Base-by-base conservation (phyloP, 257 asterid species). In the Capsicum pubescens region DNA sequence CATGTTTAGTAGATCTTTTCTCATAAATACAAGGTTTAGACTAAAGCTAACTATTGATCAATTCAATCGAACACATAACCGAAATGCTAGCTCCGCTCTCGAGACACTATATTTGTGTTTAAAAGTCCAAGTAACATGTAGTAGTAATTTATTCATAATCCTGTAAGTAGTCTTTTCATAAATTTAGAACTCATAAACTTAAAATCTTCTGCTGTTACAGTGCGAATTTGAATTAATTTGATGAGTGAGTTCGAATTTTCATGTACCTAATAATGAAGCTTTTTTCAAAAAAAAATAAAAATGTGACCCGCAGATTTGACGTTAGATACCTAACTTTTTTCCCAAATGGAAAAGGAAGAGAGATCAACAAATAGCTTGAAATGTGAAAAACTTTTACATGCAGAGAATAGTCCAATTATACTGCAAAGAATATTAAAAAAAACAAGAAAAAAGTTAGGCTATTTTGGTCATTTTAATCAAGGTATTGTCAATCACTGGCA, bases 401-500 rank as follows among this genome's bases (percentile, higher is more conserved):
- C 76, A 68, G 52, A 36, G 76, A 14, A 44, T 68, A 35, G 76
- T 68, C 52, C 48, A 16, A 60, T 48, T 55, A 35, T 10, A 14
- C 57, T 35, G 48, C 44, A 81, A 66, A 44, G 48, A 44, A 44
- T 44, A 44, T 3, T 8, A 78, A 84, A 48, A 82, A 80, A 50
- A 82, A 32, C n/a, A 66, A 13, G n/a, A 32, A 68, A 32, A 68
- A 67, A 83, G 92, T 76, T 39, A 4, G 81, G 95, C 19, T 64
- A 87, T 83, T 87, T 82, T 85, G 79, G 93, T 89, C 82, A 92
- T 86, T 90, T 7, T 66, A 3, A 19, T 10, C 66, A 80, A 89
- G 85, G 92, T 77, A 74, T 87, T 90, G 94, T 92, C 94, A 92
- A 92, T 92, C 95, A 92, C 87, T 74, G 87, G 84, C 81, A 52